Percentiles rank a stretch among this genome's conserved stretches.
These are phyloP conservation scores for Claviceps citrina DNA, from an alignment of 2,329 filamentous ascomycete genomes.

Conservation along the genomic window DNA sequence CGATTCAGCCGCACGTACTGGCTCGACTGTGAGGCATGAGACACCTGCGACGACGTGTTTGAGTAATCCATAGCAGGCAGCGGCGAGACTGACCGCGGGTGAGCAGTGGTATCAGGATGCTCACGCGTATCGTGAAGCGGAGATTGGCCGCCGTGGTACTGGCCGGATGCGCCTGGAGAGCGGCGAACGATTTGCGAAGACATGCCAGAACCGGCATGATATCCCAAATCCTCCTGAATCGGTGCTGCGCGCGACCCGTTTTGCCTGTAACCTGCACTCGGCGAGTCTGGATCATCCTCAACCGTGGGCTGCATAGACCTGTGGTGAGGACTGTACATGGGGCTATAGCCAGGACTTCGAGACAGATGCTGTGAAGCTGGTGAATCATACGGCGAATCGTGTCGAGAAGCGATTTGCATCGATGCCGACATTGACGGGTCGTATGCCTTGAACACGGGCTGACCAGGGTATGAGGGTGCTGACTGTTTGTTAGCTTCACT, in stretches of 20 bases:
- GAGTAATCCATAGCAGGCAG: conserved; percentile 21
- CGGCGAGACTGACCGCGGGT: conserved; percentile 16
- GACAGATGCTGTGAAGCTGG: conserved; percentile 32
- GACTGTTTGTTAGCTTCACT: conserved; percentile 42
- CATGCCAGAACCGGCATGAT: conserved; percentile 25
- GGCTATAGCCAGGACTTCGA: conserved; percentile 33
- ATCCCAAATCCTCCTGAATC: conserved; percentile 23
- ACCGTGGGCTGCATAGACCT: conserved; percentile 46
- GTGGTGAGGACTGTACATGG: conserved; percentile 29
- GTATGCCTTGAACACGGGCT: conserved; percentile 35
- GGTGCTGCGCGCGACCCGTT: conserved; percentile 12
- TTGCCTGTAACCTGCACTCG: conserved; percentile 16
- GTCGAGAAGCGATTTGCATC: conserved; percentile 15
- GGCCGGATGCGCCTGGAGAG: conserved; percentile 16
- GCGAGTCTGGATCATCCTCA: conserved; percentile 46
- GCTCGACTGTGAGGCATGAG: conserved; percentile 16
- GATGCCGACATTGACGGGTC: conserved; percentile 30
- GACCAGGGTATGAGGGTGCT: conserved; percentile 34
- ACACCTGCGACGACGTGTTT: conserved; percentile 14
- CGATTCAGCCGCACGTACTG: conserved; percentile 18
- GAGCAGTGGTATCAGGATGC: conserved; percentile 10
- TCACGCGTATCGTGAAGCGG: conserved; percentile 10
- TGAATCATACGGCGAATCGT: conserved; percentile 18
- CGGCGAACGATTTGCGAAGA: conserved; percentile 29
- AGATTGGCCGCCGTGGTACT: conserved; percentile 12